Evolutionary conservation across 177 flowering plant genomes (phyloP), one percentile per base, ranked within the genome.

Genomic region (Tripterygium wilfordii): DNA sequence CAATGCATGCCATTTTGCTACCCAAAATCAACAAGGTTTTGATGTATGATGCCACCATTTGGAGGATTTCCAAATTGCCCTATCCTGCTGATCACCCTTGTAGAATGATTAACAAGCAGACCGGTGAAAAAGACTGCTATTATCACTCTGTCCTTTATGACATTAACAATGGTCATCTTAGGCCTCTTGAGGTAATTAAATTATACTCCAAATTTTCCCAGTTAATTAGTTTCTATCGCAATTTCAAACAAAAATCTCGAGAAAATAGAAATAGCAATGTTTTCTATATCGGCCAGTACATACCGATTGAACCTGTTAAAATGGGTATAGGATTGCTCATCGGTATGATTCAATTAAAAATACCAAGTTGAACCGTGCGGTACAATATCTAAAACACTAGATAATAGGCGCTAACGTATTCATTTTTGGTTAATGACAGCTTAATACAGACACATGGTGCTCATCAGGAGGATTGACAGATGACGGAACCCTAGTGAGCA

Each of bases 131-230:
- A 10, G 92, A 89, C 53, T 89, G 97, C 42, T 74, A 55, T 58
- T 72, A 77, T 32, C 97, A 89, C 63, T 65, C 80, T 6, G 66
- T 86, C 0, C 77, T 73, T 5, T 70, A 48, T 30, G 80, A 86
- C 45, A 20, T 57, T 17, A 57, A 53, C 0, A 75, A 77, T 0
- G 66, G 39, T 0, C 7, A 16, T 1, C n/a, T 71, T 0, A 69
- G 76, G 9, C 68, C 87, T 0, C 74, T 85, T 13, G 63, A 51
- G 83, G 96, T 82, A 45, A 15, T 25, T 31, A n/a, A n/a, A n/a
- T n/a, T n/a, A n/a, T n/a, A n/a, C n/a, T 31, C 14, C 20, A 25
- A 30, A 20, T 25, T 23, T n/a, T n/a, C n/a, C n/a, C n/a, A n/a
- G n/a, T n/a, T n/a, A n/a, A n/a, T n/a, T n/a, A n/a, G n/a, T n/a